These are phyloP conservation scores for Pisolithus thermaeus DNA, from an alignment of 1,284 basidiomycete species.

Conservation along the genomic window DNA sequence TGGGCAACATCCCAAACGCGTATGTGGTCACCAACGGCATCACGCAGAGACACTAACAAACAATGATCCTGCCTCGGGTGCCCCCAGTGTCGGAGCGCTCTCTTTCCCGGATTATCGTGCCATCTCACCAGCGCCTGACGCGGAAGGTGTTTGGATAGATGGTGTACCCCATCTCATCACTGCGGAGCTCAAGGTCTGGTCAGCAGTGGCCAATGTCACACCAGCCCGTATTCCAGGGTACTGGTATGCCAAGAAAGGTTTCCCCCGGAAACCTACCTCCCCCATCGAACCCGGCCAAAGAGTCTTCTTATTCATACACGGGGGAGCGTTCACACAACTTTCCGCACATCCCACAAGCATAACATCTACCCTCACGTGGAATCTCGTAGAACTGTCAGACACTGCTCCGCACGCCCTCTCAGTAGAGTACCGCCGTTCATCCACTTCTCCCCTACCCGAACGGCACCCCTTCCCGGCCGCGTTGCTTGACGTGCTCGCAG, in stretches of 20 bases:
- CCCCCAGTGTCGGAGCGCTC: too few species aligned
- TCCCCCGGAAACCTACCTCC: conserved; percentile 26
- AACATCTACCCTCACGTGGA: conserved; percentile 18
- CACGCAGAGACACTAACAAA: too few species aligned
- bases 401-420: conserved; percentile 29
- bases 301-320: conserved; percentile 33
- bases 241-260: conserved; percentile 44
- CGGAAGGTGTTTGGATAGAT: conserved; percentile 48
- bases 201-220: conserved; percentile 35
- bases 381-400: conserved; percentile 22
- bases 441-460: conserved; percentile 15
- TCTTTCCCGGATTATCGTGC: conserved; percentile 31
- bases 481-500: conserved; percentile 48
- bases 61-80: too few species aligned
- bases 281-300: conserved; percentile 43
- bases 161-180: conserved; percentile 40
- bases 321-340: conserved; percentile 23
- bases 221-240: conserved; percentile 49
- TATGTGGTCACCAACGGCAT: conserved; percentile 3
- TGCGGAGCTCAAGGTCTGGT: conserved; percentile 42
- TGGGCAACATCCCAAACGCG: conserved; percentile 6
- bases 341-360: conserved; percentile 19
- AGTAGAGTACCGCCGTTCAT: conserved; percentile 38
- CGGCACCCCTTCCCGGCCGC: conserved; percentile 44
- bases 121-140: conserved; percentile 31